Evolutionary conservation across 306 rosid species (phyloP), one percentile per base, ranked within the genome.

Genomic region (Cucumis melo): DNA sequence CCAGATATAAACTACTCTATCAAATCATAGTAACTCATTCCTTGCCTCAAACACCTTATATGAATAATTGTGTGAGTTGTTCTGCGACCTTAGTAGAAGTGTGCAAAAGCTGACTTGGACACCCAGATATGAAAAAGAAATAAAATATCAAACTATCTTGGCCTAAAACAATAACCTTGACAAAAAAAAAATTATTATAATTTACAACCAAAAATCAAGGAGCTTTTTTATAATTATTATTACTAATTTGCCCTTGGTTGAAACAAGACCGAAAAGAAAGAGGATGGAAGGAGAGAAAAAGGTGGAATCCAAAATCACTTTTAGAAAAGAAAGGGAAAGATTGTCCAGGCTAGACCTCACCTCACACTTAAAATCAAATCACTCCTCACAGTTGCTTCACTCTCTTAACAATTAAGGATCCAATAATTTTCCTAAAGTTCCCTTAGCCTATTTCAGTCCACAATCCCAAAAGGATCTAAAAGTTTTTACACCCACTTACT

Each of bases 371-470:
- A 79, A 80, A 74, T 72, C 55, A 27, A 55, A 7, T 5, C 8
- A 7, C 1, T 7, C 2, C 58, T 36, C 78, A 60, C 36, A n/a
- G n/a, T 80, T 59, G 74, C 81, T 24, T 73, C 79, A 81, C 55
- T 85, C 72, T 82, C 96, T 88, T 93, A 86, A 87, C 85, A 24
- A 80, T 77, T 85, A 93, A 89, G 98, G 50, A 36, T 73, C 27
- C 67, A 56, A 57, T 75, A 29, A 38, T 58, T 19, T 12, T 17
- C 6, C 59, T 50, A 44, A 20, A 41, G 56, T 41, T 21, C 20
- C 6, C 17, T 70, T 70, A 46, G 6, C 48, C 38, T 70, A n/a
- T 41, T 21, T 1, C 16, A 46, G 59, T 17, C 39, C 70, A 60
- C 77, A 46, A n/a, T 53, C 21, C 34, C 55, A 58, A 56, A 13